Evolutionary conservation across 2,329 filamentous ascomycete species (phyloP).

Genomic region (Dendryphion nanum): DNA sequence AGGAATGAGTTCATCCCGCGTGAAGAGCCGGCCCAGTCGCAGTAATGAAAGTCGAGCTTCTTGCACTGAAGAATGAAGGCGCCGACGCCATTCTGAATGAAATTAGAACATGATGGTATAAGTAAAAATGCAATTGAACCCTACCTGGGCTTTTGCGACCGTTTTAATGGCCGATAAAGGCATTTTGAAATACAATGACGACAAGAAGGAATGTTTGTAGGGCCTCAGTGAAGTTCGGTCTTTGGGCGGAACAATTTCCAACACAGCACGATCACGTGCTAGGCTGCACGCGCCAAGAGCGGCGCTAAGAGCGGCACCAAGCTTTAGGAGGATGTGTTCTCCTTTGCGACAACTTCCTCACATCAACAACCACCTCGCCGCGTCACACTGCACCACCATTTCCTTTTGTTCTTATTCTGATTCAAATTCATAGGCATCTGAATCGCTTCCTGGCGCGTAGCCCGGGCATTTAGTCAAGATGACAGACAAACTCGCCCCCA

Average conservation of each 20-base stretch:
- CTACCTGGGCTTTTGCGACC: constrained; percentile 57
- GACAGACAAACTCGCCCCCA: constrained; percentile 95
- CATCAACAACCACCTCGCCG: constrained; percentile 5
- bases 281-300: constrained; percentile 6
- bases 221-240: background rate
- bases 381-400: constrained; percentile 15
- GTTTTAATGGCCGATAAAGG: constrained; percentile 52
- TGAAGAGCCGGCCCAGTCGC: constrained; percentile 92
- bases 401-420: constrained; percentile 7
- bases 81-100: constrained; percentile 82
- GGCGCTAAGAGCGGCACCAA: constrained; percentile 21
- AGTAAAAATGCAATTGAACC: constrained; percentile 15
- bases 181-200: constrained; percentile 38
- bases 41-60: constrained; percentile 93
- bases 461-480: constrained; percentile 53
- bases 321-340: constrained; percentile 6
- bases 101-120: constrained; percentile 6
- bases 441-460: constrained; percentile 32
- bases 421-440: constrained; percentile 6
- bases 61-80: constrained; percentile 98
- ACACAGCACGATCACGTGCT: constrained; percentile 23
- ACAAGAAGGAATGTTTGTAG: constrained; percentile 1
- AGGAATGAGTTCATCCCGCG: constrained; percentile 92
- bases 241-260: constrained; percentile 14
- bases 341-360: constrained; percentile 6